These are phyloP conservation scores for Haplosporangium gracile DNA, from an alignment of 192 early-diverging fungal species.

Conservation along the genomic window DNA sequence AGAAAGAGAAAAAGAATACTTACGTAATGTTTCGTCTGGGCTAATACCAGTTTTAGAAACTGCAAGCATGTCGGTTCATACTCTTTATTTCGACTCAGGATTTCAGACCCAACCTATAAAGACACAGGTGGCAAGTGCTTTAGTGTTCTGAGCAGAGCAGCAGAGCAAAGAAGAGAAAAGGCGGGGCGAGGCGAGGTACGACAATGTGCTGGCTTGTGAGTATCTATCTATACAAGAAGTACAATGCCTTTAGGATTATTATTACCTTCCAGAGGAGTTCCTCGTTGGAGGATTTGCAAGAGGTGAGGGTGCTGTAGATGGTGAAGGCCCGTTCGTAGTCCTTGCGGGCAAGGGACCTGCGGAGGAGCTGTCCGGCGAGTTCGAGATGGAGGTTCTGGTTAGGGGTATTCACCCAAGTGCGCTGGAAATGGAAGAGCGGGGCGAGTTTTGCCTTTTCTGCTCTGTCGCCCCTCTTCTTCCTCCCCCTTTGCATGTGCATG, in stretches of 20 bases:
- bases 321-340: conserved; percentile 41
- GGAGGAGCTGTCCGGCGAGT: conserved; percentile 19
- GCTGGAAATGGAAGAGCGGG: conserved; percentile 11
- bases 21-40: conserved; percentile 29
- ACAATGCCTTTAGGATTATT: too few relatives aligned
- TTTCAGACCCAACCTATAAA: conserved; percentile 37
- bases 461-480: neutral
- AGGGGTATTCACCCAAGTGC: neutral
- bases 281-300: neutral
- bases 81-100: conserved; percentile 30
- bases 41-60: conserved; percentile 31
- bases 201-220: neutral
- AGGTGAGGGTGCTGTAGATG: conserved; percentile 19
- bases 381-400: conserved; percentile 25
- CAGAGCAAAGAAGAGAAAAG: neutral
- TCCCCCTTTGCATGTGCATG: neutral
- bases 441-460: conserved; percentile 4
- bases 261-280: conserved; percentile 46
- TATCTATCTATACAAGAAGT: too few relatives aligned
- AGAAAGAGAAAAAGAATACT: neutral
- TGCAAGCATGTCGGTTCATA: conserved; percentile 38
- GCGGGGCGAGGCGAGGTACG: neutral
- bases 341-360: conserved; percentile 14
- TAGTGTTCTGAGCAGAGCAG: too few relatives aligned
- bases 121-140: too few relatives aligned